Base-by-base conservation (phyloP, 1,284 basidiomycete genomes). In the Malassezia yamatoensis region DNA sequence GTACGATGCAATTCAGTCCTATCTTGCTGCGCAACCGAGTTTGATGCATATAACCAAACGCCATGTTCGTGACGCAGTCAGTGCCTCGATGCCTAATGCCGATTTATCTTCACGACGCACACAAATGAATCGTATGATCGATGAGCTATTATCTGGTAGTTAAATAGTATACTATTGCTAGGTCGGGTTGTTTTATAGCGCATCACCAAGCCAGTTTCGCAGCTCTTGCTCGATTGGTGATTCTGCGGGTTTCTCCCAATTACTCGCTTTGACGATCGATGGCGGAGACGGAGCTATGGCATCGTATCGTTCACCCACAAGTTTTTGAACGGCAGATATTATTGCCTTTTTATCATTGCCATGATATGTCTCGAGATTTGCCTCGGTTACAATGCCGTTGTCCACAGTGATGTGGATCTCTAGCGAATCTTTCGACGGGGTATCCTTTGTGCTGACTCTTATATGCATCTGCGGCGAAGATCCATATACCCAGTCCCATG, bases 401-500 rank as follows among this genome's bases (percentile, higher is more conserved):
- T 29, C 24, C 24, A 29, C 24, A 29, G 24, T 29, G 24, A 29
- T 29, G 24, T 29, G 24, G 24, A 29, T 29, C 24, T 29, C 24
- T 29, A 29, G 24, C 24, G 24, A 29, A 29, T 24, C 45, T 33
- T 16, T 20, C 33, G 29, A 47, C 3, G 45, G 45, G 29, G 43
- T 33, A 6, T 13, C 33, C 3, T 35, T 21, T 16, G 45, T 37
- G 33, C 12, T 11, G 13, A 57, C 44, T 9, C 29, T 7, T 10
- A 51, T 49, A 4, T 24, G 18, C 39, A 98, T 96, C 71, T 93
- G 87, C 50, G 93, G 93, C 0, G 91, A 94, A 72, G 94, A 88
- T 0, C 91, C 93, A 68, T 83, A 96, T 32, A 83, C 80, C 90
- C 91, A 98, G 21, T 87, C 82, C 94, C 93, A 96, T 38, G 81